Evolutionary conservation across 2,329 filamentous ascomycete genomes (phyloP).

Genomic region (Colletotrichum tropicale): DNA sequence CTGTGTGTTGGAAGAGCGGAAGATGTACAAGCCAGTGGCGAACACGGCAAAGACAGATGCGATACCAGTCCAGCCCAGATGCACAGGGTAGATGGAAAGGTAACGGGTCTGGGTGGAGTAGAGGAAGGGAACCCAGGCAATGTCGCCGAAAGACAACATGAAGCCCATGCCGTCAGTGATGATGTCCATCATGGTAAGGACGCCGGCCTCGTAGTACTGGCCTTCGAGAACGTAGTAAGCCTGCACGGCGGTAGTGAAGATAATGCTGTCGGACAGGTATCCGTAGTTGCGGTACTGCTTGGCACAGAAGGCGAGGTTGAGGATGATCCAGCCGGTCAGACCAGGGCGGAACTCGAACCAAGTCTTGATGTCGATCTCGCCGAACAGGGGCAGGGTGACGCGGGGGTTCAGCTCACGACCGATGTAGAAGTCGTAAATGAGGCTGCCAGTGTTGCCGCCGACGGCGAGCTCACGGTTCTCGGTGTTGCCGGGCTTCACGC

Average conservation of each 20-base stretch:
- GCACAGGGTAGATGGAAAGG: slow-evolving; percentile 70
- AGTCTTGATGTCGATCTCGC: slow-evolving; percentile 72
- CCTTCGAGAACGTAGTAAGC: slow-evolving; percentile 71
- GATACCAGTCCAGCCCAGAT: slow-evolving; percentile 62
- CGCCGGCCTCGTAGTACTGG: slow-evolving; percentile 72
- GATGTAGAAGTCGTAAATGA: slow-evolving; percentile 79
- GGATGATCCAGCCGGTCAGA: slow-evolving; percentile 71
- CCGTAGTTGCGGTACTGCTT: slow-evolving; percentile 74
- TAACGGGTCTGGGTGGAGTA: slow-evolving; percentile 74
- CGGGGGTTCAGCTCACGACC: slow-evolving; percentile 77
- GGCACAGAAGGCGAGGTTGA: slow-evolving; percentile 71
- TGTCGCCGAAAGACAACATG: slow-evolving; percentile 76
- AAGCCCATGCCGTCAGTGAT: slow-evolving; percentile 77
- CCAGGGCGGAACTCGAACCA: slow-evolving; percentile 76
- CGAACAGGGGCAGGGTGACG: slow-evolving; percentile 65
- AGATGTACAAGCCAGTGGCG: slow-evolving; percentile 69
- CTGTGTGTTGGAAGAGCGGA: slow-evolving; percentile 75
- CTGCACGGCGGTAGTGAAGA: slow-evolving; percentile 68
- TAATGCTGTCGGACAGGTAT: slow-evolving; percentile 70
- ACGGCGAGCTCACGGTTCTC: slow-evolving; percentile 67
- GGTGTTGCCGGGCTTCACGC: slow-evolving; percentile 64
- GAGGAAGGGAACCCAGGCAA: slow-evolving; percentile 75
- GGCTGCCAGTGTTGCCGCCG: slow-evolving; percentile 70
- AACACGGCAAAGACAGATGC: slow-evolving; percentile 62
- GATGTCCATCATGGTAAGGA: slow-evolving; percentile 77